A percentile compares a stretch with the other conserved stretches of the same genome.
Conservation (phyloP, 2,329 filamentous ascomycete species). For the Aspergillus melleus region DNA sequence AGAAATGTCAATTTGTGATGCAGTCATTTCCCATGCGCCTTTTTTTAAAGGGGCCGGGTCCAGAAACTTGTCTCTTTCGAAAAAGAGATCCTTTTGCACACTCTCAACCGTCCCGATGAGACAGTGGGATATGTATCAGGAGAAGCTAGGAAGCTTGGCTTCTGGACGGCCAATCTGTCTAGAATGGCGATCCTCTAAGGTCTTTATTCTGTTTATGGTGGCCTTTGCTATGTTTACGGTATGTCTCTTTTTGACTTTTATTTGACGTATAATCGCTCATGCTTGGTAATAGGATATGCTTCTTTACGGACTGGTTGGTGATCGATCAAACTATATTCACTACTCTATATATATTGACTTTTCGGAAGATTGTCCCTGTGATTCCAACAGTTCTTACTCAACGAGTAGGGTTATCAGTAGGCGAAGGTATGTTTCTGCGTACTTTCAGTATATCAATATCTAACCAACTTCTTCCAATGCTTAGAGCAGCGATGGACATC, state of each 20-base stretch:
- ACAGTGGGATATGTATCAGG: background rate
- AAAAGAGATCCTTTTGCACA: background rate
- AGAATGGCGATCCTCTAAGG: background rate
- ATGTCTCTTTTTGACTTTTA: background rate
- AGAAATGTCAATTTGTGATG: background rate
- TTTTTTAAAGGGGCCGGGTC: background rate
- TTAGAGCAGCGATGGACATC: slow-evolving; percentile 68
- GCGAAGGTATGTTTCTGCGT: slow-evolving; percentile 9
- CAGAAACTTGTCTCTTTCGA: background rate
- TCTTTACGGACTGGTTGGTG: slow-evolving; percentile 35
- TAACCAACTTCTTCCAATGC: slow-evolving; percentile 2
- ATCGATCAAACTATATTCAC: background rate
- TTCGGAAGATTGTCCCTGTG: slow-evolving; percentile 61
- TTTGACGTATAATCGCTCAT: background rate
- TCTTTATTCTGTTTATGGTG: background rate
- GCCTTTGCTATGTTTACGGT: background rate
- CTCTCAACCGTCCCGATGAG: background rate
- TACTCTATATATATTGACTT: background rate
- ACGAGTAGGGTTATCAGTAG: slow-evolving; percentile 46
- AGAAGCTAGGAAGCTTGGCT: background rate
- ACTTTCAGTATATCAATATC: background rate
- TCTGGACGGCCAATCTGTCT: background rate
- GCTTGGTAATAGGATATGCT: slow-evolving; percentile 33
- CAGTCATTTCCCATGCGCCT: background rate
- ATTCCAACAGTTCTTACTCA: slow-evolving; percentile 65